Percentiles rank a stretch among this genome's conserved stretches.
phyloP scores from a whole-genome alignment of 345 rosid species.

The Murraya paniculata region DNA sequence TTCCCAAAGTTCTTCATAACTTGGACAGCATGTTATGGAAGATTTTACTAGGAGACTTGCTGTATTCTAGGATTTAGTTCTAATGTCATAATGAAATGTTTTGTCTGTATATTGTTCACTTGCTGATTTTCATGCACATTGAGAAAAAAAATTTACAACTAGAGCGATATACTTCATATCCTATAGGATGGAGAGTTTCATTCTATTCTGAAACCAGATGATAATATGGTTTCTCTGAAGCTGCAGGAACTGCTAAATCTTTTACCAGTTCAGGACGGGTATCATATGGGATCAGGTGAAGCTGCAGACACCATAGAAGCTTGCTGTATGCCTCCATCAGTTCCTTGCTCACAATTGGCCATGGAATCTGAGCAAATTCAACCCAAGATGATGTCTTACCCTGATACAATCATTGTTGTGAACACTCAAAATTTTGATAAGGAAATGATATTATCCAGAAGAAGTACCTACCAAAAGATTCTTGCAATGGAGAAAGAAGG shows the following conservation, averaged over 20 bases:
- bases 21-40: neutral
- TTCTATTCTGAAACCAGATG: conserved; percentile 22
- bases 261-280: conserved; percentile 36
- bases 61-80: neutral
- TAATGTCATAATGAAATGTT: neutral
- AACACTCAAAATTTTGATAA: conserved; percentile 72
- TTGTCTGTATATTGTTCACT: conserved; percentile 2
- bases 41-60: neutral
- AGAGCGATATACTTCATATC: conserved; percentile 15
- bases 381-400: conserved; percentile 29
- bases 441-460: conserved; percentile 84
- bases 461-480: conserved; percentile 77
- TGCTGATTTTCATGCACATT: conserved; percentile 1
- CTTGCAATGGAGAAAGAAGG: conserved; percentile 85
- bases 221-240: conserved; percentile 25
- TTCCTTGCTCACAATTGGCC: conserved; percentile 26
- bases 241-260: conserved; percentile 44
- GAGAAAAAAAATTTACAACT: neutral
- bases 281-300: conserved; percentile 25
- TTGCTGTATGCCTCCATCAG: conserved; percentile 29
- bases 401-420: conserved; percentile 52
- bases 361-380: conserved; percentile 35
- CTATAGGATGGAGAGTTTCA: conserved; percentile 42
- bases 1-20: neutral
- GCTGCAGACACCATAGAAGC: conserved; percentile 35